A percentile compares a stretch with the other conserved stretches of the same genome.
phyloP scores from a whole-genome alignment of 2,329 filamentous ascomycete species.

The Aspergillus sp. region DNA sequence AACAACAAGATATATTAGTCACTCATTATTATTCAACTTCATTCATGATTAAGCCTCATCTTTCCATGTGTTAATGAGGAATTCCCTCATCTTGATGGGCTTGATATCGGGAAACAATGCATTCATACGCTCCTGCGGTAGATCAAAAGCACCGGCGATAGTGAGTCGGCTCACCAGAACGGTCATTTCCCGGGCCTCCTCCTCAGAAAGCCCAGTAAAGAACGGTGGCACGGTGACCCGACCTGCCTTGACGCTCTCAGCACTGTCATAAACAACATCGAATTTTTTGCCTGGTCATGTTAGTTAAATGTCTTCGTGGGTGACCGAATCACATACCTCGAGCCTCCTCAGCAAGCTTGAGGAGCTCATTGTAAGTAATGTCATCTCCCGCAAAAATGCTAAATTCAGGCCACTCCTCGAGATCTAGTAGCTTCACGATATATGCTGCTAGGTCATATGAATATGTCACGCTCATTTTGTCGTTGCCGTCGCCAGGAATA shows the following conservation, averaged over 20 bases:
- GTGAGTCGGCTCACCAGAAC: slow-evolving; percentile 32
- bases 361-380: slow-evolving; percentile 49
- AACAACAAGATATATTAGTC: neutral
- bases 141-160: slow-evolving; percentile 31
- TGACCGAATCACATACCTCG: slow-evolving; percentile 35
- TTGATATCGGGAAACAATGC: slow-evolving; percentile 25
- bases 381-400: slow-evolving; percentile 43
- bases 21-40: neutral
- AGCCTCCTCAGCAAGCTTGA: slow-evolving; percentile 47
- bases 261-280: slow-evolving; percentile 36
- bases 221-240: slow-evolving; percentile 37
- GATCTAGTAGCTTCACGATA: slow-evolving; percentile 45
- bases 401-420: slow-evolving; percentile 49
- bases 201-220: slow-evolving; percentile 22
- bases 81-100: slow-evolving; percentile 27
- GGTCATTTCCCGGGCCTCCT: slow-evolving; percentile 30
- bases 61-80: slow-evolving; percentile 20
- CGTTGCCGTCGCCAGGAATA: slow-evolving; percentile 54
- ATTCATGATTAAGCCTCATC: neutral
- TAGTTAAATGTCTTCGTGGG: neutral
- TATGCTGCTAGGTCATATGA: slow-evolving; percentile 53
- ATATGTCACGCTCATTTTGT: slow-evolving; percentile 51
- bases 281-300: slow-evolving; percentile 34
- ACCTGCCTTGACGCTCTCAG: slow-evolving; percentile 37
- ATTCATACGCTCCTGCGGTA: slow-evolving; percentile 30